Base-by-base conservation (phyloP, 1,139 yeast genomes). In the Candida labiduridarum region DNA sequence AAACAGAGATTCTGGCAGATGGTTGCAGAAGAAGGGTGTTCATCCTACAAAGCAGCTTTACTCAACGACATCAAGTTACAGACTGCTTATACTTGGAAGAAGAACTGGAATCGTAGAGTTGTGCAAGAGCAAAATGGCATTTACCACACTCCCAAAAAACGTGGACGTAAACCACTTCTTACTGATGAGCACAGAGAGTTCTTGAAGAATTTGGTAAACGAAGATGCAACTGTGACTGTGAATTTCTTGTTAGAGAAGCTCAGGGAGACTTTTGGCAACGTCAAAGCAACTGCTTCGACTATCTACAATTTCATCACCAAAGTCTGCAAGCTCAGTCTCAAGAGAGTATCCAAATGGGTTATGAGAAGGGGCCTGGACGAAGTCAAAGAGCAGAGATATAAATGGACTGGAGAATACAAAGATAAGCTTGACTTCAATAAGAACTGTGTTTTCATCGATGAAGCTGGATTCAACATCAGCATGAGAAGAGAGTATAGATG, bases 41-140 rank as follows among this genome's bases (percentile, higher is more conserved):
- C 47, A 19, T 31, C 42, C 15, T 44, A 44, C 14, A 44, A 34
- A 35, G 42, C 47, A 33, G 47, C 42, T 7, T 18, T 10, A 16
- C 6, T 27, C 16, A 35, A 11, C 18, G 25, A 16, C 7, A 44
- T 44, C 5, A 27, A 27, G 2, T 44, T 44, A 25, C 47, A 35
- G 25, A 44, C 47, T 39, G 42, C 47, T n/a, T 44, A 44, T 19
- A 35, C 47, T 10, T 44, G 47, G 47, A 36, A 44, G 25, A 25
- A 40, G 33, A 36, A 36, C 22, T 44, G 47, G 47, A 36, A 44
- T 14, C 34, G 19, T 30, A 4, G 25, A 22, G 7, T 22, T 22
- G 25, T 22, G 4, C 6, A 22, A 22, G 25, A 22, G 7, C 25
- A 22, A 22, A 22, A 22, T 4, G 25, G 25, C 4, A 22, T 22